Conservation (phyloP, 1,284 basidiomycete species). For the Leccinum griseonigrum region DNA sequence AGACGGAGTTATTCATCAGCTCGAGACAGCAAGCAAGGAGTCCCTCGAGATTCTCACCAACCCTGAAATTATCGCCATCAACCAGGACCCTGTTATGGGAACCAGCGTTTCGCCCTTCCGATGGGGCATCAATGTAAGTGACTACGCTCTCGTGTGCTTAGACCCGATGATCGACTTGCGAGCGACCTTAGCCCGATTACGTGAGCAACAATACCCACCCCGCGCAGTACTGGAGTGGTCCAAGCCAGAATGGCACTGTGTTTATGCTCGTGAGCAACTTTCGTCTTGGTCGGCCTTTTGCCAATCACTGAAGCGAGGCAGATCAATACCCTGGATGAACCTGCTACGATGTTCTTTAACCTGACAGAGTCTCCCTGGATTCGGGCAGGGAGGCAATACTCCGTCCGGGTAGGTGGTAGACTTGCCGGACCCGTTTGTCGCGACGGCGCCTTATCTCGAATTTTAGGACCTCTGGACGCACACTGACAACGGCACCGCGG, state of each 20-base stretch:
- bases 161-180: background rate
- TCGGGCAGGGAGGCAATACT: slow-evolving; percentile 60
- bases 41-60: slow-evolving; percentile 58
- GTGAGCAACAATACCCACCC: slow-evolving; percentile 48
- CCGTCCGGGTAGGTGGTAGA: slow-evolving; percentile 45
- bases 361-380: slow-evolving; percentile 71
- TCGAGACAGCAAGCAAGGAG: slow-evolving; percentile 46
- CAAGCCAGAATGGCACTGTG: slow-evolving; percentile 51
- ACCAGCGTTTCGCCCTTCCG: slow-evolving; percentile 61
- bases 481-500: slow-evolving; percentile 63
- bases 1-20: slow-evolving; percentile 32
- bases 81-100: slow-evolving; percentile 64
- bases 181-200: slow-evolving; percentile 45
- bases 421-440: background rate
- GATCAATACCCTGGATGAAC: slow-evolving; percentile 52
- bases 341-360: slow-evolving; percentile 58
- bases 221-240: slow-evolving; percentile 60
- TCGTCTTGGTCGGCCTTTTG: background rate
- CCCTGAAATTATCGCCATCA: slow-evolving; percentile 63
- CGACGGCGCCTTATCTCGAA: slow-evolving; percentile 5
- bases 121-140: slow-evolving; percentile 59
- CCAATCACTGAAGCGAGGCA: slow-evolving; percentile 18
- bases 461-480: slow-evolving; percentile 65
- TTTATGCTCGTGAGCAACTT: slow-evolving; percentile 49
- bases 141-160: background rate